Conservation (phyloP, 345 rosid genomes). For the Brassica carinata region DNA sequence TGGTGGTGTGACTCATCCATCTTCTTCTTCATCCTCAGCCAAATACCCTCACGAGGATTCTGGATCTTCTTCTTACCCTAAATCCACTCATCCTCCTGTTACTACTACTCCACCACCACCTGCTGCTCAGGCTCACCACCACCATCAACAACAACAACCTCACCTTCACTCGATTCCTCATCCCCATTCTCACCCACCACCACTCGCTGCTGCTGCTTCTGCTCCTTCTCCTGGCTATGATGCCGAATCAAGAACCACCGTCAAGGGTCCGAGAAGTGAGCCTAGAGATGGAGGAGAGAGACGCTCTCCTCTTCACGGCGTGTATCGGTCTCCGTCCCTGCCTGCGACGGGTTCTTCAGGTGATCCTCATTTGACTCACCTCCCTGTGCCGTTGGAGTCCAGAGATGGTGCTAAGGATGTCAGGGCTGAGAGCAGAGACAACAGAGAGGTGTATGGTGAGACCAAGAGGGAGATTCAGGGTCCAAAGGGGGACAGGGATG, state of each 20-base stretch:
- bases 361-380: conserved; percentile 54
- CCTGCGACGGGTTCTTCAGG: conserved; percentile 43
- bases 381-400: conserved; percentile 45
- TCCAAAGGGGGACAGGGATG: conserved; percentile 71
- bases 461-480: conserved; percentile 72
- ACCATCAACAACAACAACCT: conserved; percentile 38
- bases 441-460: conserved; percentile 59
- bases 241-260: conserved; percentile 58
- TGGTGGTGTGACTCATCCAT: too few relatives aligned
- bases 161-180: conserved; percentile 48
- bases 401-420: conserved; percentile 63
- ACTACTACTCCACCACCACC: conserved; percentile 44
- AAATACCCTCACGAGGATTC: conserved; percentile 80
- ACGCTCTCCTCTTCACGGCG: conserved; percentile 73
- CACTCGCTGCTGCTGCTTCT: conserved; percentile 21
- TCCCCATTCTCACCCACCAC: conserved; percentile 36
- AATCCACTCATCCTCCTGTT: conserved; percentile 44
- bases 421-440: conserved; percentile 63
- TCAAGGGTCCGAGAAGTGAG: conserved; percentile 67
- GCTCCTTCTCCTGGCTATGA: conserved; percentile 50
- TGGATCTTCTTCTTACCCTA: conserved; percentile 55
- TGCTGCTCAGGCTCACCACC: conserved; percentile 49
- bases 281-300: conserved; percentile 66
- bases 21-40: conserved; percentile 64
- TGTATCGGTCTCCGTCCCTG: conserved; percentile 57